Percentiles rank a stretch among this genome's conserved stretches.
These are phyloP conservation scores for Russula emetica DNA, from an alignment of 768 basidiomycete genomes.

Conservation along the genomic window DNA sequence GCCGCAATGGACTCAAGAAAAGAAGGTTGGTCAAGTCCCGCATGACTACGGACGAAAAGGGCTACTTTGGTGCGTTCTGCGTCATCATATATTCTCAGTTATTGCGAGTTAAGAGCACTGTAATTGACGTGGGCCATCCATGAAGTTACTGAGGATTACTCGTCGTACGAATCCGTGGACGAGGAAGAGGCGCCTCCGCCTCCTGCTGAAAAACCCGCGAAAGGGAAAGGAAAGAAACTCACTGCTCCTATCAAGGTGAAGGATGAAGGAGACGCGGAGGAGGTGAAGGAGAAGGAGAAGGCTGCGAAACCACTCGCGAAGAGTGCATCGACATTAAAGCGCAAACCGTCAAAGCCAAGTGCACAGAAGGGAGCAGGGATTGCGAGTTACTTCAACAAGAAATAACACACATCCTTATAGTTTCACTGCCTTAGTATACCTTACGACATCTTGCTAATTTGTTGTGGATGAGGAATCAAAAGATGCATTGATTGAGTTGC, in stretches of 20 bases:
- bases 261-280: neutral
- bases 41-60: constrained; percentile 55
- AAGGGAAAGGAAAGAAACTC: constrained; percentile 24
- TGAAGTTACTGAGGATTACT: constrained; percentile 72
- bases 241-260: constrained; percentile 15
- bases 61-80: constrained; percentile 59
- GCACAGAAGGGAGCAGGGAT: constrained; percentile 21
- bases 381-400: constrained; percentile 21
- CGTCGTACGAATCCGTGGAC: constrained; percentile 73
- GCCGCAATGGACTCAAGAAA: constrained; percentile 75
- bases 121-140: neutral
- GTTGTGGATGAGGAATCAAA: too few relatives aligned
- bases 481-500: too few relatives aligned
- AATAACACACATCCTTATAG: neutral
- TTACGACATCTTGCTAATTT: neutral
- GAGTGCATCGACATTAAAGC: constrained; percentile 4
- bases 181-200: constrained; percentile 48
- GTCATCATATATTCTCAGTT: neutral
- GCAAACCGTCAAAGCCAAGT: constrained; percentile 19
- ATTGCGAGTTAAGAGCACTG: neutral
- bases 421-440: neutral
- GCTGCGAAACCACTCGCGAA: constrained; percentile 3
- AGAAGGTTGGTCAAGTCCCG: constrained; percentile 57
- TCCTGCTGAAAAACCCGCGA: constrained; percentile 16
- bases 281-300: constrained; percentile 3